phyloP scores from a whole-genome alignment of 2,329 filamentous ascomycete species.

The Cordyceps cicadae region DNA sequence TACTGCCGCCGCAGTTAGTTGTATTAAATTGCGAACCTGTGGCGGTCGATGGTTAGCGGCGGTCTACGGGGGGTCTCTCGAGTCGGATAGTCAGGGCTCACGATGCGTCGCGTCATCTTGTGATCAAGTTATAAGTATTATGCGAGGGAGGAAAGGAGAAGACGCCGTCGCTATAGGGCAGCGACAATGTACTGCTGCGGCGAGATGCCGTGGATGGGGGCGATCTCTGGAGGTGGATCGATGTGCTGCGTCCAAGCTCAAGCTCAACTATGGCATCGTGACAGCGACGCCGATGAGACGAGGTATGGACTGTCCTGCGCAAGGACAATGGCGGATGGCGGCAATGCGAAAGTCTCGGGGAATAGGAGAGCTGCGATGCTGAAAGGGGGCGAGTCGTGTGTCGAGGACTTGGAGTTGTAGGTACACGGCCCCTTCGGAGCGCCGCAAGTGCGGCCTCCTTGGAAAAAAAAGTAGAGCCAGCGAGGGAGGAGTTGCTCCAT shows the following conservation, averaged over 20 bases:
- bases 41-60: constrained; percentile 10
- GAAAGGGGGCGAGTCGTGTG: constrained; percentile 7
- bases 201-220: not conserved
- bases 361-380: not conserved
- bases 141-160: not conserved
- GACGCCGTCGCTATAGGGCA: not conserved
- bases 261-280: constrained; percentile 9
- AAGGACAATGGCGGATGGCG: not conserved
- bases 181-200: not conserved
- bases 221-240: not conserved
- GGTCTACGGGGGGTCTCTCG: not conserved
- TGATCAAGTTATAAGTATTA: not conserved
- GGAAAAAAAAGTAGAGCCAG: not conserved
- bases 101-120: constrained; percentile 18
- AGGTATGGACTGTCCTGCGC: not conserved
- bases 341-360: not conserved
- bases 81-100: not conserved
- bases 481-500: not conserved
- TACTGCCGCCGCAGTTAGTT: constrained; percentile 59
- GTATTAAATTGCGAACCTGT: constrained; percentile 61
- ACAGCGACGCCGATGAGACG: not conserved
- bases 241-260: not conserved
- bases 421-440: not conserved
- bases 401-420: constrained; percentile 1
- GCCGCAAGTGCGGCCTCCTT: not conserved